phyloP scores from a whole-genome alignment of 176 grass and related monocot genomes.

The Microstegium vimineum region DNA sequence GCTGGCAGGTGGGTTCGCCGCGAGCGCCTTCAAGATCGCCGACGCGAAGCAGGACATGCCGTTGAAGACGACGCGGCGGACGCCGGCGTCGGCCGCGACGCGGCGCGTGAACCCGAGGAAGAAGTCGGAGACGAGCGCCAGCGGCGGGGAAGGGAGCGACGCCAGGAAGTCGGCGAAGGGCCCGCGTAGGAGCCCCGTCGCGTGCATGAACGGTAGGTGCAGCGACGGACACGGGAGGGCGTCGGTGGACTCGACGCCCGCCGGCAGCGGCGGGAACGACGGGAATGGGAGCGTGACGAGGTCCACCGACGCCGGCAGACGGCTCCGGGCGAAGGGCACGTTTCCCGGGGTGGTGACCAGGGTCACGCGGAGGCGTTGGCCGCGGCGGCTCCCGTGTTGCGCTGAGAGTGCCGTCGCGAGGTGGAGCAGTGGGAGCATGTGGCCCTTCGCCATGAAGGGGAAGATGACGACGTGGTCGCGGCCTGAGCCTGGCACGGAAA shows the following conservation, averaged over 20 bases:
- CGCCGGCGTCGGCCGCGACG: neutral
- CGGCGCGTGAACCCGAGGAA: conserved; percentile 51
- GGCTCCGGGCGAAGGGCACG: conserved; percentile 36
- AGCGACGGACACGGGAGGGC: conserved; percentile 34
- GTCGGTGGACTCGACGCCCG: conserved; percentile 57
- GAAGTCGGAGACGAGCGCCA: conserved; percentile 64
- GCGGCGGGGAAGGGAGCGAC: conserved; percentile 13
- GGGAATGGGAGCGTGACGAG: conserved; percentile 50
- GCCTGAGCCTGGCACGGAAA: neutral
- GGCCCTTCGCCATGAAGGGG: conserved; percentile 84
- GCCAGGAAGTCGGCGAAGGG: conserved; percentile 42
- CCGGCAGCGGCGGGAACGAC: conserved; percentile 24
- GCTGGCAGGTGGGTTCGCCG: neutral
- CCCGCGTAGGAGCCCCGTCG: conserved; percentile 41
- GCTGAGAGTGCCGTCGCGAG: conserved; percentile 40
- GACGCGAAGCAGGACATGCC: conserved; percentile 64
- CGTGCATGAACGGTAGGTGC: conserved; percentile 49
- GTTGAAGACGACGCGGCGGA: conserved; percentile 54
- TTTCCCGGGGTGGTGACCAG: conserved; percentile 57
- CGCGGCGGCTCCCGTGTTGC: conserved; percentile 24
- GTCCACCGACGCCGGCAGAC: neutral
- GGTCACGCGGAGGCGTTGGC: conserved; percentile 27
- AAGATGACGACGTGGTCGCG: conserved; percentile 60
- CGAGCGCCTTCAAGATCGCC: conserved; percentile 47
- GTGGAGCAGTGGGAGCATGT: conserved; percentile 66